These are phyloP conservation scores for Meira miltonrushii DNA, from an alignment of 1,284 basidiomycete species.

Conservation along the genomic window DNA sequence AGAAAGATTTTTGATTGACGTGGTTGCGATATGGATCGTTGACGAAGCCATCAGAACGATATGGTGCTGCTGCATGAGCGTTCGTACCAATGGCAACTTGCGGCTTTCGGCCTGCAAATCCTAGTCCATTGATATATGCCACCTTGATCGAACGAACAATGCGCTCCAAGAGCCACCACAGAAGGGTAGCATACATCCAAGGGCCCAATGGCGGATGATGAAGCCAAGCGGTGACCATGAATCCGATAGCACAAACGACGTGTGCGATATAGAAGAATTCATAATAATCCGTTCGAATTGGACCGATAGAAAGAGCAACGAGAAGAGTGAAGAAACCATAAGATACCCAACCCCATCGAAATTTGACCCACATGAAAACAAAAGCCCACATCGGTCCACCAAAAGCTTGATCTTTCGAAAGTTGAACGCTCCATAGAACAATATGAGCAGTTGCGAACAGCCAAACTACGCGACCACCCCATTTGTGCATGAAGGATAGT, in stretches of 20 bases:
- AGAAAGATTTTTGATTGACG: not conserved
- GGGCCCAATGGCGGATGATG: conserved; percentile 60
- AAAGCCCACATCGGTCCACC: conserved; percentile 61
- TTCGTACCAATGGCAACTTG: conserved; percentile 24
- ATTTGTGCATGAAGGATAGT: conserved; percentile 67
- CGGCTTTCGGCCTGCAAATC: conserved; percentile 49
- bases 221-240: conserved; percentile 45
- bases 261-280: conserved; percentile 73
- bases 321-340: conserved; percentile 68
- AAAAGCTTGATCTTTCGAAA: conserved; percentile 58
- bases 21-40: not conserved
- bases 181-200: conserved; percentile 60
- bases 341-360: conserved; percentile 67
- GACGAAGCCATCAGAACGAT: not conserved
- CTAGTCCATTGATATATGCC: conserved; percentile 62
- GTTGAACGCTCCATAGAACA: conserved; percentile 69
- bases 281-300: conserved; percentile 66
- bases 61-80: not conserved
- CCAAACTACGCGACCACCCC: conserved; percentile 70
- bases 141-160: conserved; percentile 62
- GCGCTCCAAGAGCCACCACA: conserved; percentile 60
- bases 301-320: conserved; percentile 62
- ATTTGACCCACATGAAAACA: conserved; percentile 66
- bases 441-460: conserved; percentile 66
- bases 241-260: conserved; percentile 55